A percentile compares a stretch with the other conserved stretches of the same genome.
Conservation (phyloP, 1,284 basidiomycete species). For the Blastosporella zonata region DNA sequence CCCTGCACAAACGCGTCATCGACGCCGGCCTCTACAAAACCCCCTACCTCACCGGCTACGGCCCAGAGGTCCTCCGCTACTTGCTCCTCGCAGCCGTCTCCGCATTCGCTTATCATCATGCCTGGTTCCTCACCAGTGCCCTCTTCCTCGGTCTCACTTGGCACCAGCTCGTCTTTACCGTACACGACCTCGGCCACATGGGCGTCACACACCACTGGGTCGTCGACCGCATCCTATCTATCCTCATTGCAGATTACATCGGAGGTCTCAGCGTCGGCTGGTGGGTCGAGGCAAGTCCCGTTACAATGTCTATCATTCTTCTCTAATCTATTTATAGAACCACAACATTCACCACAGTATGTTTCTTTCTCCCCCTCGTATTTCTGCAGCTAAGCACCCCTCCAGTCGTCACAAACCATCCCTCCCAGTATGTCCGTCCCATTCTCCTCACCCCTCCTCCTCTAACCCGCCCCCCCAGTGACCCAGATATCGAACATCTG, state of each 20-base stretch:
- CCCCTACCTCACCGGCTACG: slow-evolving; percentile 86
- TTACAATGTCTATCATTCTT: slow-evolving; percentile 1
- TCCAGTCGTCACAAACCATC: slow-evolving; percentile 93
- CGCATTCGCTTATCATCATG: slow-evolving; percentile 58
- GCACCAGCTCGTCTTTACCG: slow-evolving; percentile 94
- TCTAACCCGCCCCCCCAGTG: slow-evolving; percentile 51
- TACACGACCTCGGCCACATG: slow-evolving; percentile 94
- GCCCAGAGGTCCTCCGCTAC: slow-evolving; percentile 84
- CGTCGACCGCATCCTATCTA: slow-evolving; percentile 78
- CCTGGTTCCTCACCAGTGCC: slow-evolving; percentile 72
- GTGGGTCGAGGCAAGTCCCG: slow-evolving; percentile 89
- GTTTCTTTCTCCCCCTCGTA: slow-evolving; percentile 26
- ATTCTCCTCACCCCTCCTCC: not conserved
- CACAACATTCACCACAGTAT: slow-evolving; percentile 95
- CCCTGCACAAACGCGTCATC: slow-evolving; percentile 73
- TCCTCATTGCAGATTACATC: slow-evolving; percentile 81
- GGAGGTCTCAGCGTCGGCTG: slow-evolving; percentile 94
- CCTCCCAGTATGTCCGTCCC: slow-evolving; percentile 71
- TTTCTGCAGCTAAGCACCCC: slow-evolving; percentile 16
- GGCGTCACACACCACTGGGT: slow-evolving; percentile 90
- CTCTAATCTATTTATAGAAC: slow-evolving; percentile 52
- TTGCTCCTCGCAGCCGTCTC: slow-evolving; percentile 58
- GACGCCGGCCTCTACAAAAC: slow-evolving; percentile 85
- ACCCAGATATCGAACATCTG: slow-evolving; percentile 94
- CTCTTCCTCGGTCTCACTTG: slow-evolving; percentile 84